Evolutionary conservation across 2,329 filamentous ascomycete species (phyloP).

Genomic region (Pseudocercospora ulei): DNA sequence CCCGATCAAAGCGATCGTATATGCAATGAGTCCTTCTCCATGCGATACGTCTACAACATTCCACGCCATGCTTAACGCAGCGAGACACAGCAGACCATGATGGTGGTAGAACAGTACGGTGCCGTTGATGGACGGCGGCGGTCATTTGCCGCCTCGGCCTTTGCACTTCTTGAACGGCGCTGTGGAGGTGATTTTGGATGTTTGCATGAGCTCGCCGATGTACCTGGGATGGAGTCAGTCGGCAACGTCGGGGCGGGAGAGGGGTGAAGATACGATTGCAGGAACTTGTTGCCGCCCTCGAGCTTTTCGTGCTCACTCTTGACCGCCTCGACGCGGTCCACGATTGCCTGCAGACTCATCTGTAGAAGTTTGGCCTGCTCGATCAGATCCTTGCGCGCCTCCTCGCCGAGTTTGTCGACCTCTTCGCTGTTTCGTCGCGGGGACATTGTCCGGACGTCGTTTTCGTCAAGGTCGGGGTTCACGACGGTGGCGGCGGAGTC

Average conservation of each 20-base stretch:
- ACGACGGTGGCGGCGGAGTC: conserved; percentile 50
- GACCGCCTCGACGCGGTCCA: conserved; percentile 88
- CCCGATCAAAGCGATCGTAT: conserved; percentile 16
- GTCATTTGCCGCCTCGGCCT: conserved; percentile 24
- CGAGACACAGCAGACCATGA: conserved; percentile 10
- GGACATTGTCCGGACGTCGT: conserved; percentile 86
- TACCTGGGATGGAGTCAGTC: conserved; percentile 56
- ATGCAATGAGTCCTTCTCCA: conserved; percentile 12
- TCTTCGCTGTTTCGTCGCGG: conserved; percentile 83
- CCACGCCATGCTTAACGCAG: conserved; percentile 22
- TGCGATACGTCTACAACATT: conserved; percentile 15
- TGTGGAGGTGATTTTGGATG: conserved; percentile 50
- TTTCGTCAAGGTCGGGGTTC: conserved; percentile 62
- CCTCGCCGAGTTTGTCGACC: conserved; percentile 73
- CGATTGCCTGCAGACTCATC: conserved; percentile 76
- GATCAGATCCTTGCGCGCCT: conserved; percentile 58
- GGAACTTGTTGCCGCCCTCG: conserved; percentile 90
- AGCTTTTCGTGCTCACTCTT: conserved; percentile 93
- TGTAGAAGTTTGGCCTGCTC: conserved; percentile 80
- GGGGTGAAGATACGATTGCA: conserved; percentile 50
- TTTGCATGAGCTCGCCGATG: conserved; percentile 88
- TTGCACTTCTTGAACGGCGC: conserved; percentile 45
- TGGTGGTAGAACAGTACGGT: conserved; percentile 18
- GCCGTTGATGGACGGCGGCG: conserved; percentile 4
- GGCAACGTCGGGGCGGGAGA: conserved; percentile 2